phyloP scores from a whole-genome alignment of 148 eudicot species.

The Heliosperma pusillum region DNA sequence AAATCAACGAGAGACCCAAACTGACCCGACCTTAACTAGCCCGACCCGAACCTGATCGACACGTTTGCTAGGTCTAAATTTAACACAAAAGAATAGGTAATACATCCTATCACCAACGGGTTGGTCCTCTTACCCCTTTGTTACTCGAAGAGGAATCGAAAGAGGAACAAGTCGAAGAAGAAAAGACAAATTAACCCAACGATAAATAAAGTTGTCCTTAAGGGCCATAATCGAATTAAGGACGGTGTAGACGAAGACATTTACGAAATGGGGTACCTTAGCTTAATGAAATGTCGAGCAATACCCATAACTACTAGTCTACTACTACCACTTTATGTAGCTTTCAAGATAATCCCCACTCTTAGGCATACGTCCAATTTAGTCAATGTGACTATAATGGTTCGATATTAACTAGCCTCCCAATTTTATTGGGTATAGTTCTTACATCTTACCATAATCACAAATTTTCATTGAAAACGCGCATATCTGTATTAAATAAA shows the following conservation, averaged over 20 bases:
- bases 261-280: not conserved
- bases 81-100: no score
- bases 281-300: not conserved
- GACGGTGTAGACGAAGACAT: not conserved
- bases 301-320: not conserved
- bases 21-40: no score
- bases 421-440: no score
- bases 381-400: conserved; percentile 1
- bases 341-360: not conserved
- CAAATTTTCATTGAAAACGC: no score
- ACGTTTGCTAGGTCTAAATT: no score
- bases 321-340: conserved; percentile 4
- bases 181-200: not conserved
- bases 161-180: not conserved
- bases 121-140: not conserved
- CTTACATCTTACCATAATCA: no score
- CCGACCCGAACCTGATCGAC: no score
- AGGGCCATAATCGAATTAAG: not conserved
- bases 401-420: conserved; percentile 2
- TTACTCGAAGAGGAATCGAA: not conserved
- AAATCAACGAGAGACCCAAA: no score
- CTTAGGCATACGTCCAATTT: not conserved
- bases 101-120: no score
- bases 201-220: not conserved
- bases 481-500: no score